Evolutionary conservation across 306 rosid genomes (phyloP).

Genomic region (Astragalus membranaceus): DNA sequence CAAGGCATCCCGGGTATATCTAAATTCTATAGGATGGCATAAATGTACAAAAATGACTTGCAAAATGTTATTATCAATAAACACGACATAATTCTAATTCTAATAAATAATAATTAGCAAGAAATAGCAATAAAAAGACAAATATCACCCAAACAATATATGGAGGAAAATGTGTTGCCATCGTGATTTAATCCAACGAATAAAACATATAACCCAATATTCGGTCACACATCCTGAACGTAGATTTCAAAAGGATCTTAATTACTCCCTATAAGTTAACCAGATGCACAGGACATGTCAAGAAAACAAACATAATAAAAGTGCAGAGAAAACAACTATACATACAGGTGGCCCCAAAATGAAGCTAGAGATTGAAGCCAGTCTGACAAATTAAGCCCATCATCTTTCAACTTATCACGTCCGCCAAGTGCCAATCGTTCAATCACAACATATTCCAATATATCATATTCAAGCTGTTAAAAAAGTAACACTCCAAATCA

Average conservation of each 20-base stretch:
- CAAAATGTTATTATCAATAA: slow-evolving; percentile 25
- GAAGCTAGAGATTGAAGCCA: slow-evolving; percentile 99
- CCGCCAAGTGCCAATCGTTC: slow-evolving; percentile 95
- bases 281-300: slow-evolving; percentile 1
- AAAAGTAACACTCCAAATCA: background rate
- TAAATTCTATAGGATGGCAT: slow-evolving; percentile 36
- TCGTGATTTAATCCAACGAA: slow-evolving; percentile 2
- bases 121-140: background rate
- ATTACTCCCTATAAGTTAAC: slow-evolving; percentile 10
- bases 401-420: slow-evolving; percentile 92
- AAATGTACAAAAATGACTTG: slow-evolving; percentile 25
- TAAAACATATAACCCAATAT: background rate
- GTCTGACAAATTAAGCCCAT: slow-evolving; percentile 95
- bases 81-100: background rate
- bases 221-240: background rate
- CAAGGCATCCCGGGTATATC: slow-evolving; percentile 58
- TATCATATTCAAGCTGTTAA: slow-evolving; percentile 91
- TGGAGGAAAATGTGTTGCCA: background rate
- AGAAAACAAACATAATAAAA: background rate
- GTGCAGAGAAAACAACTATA: slow-evolving; percentile 25
- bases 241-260: slow-evolving; percentile 8
- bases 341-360: slow-evolving; percentile 99
- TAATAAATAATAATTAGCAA: background rate
- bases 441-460: slow-evolving; percentile 95
- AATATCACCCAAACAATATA: slow-evolving; percentile 10